A percentile compares a stretch with the other conserved stretches of the same genome.
phyloP scores from a whole-genome alignment of 2,329 filamentous ascomycete species.

The Trichophyton benhamiae region DNA sequence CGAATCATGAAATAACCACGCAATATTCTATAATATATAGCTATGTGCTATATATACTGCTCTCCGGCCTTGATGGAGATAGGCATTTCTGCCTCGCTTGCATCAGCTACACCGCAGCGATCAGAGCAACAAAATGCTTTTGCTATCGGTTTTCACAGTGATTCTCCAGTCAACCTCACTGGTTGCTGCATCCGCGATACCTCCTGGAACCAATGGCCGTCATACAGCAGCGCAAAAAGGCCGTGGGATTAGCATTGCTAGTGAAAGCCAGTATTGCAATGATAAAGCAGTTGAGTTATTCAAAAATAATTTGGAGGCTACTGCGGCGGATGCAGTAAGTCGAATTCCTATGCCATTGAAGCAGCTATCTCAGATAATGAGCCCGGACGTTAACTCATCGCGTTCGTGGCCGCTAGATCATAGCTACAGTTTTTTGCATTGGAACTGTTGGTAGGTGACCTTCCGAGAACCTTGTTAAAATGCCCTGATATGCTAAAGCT shows the following conservation, averaged over 20 bases:
- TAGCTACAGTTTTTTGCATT: constrained; percentile 62
- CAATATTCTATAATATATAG: neutral
- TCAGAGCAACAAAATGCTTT: neutral
- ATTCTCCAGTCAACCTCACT: neutral
- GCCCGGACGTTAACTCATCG: neutral
- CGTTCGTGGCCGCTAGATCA: constrained; percentile 33
- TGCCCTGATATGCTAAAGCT: neutral
- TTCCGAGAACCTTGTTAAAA: neutral
- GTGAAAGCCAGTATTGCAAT: constrained; percentile 57
- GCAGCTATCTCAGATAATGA: neutral
- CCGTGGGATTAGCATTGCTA: constrained; percentile 33
- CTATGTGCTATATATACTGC: neutral
- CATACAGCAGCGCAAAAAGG: neutral
- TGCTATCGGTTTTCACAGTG: neutral
- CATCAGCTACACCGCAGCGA: neutral
- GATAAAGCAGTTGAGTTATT: constrained; percentile 54
- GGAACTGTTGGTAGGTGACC: constrained; percentile 48
- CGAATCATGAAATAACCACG: neutral
- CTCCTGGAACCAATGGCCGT: neutral
- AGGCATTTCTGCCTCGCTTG: neutral
- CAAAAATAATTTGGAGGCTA: constrained; percentile 42
- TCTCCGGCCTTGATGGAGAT: neutral
- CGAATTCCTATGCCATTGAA: no score
- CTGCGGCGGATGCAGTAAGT: constrained; percentile 58
- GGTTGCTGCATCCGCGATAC: neutral